A percentile compares a stretch with the other conserved stretches of the same genome.
Conservation (phyloP, 495 filamentous ascomycete genomes). For the Xylaria scruposa region DNA sequence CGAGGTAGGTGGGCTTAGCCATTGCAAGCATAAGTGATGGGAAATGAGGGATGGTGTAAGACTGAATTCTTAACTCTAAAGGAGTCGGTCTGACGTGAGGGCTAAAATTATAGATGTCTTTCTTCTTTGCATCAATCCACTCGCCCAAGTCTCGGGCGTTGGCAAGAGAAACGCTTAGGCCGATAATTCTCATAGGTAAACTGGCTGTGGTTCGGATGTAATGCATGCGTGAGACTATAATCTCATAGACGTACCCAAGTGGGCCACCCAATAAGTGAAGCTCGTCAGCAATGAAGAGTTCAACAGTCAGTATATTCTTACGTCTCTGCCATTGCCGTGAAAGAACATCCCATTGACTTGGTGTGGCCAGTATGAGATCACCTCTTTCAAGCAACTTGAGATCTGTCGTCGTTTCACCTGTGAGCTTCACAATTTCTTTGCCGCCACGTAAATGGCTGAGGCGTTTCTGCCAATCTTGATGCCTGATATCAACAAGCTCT, state of each 20-base stretch:
- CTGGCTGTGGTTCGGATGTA: constrained; percentile 91
- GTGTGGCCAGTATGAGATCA: constrained; percentile 92
- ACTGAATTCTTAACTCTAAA: constrained; percentile 93
- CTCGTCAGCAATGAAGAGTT: constrained; percentile 95
- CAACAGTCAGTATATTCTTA: constrained; percentile 90
- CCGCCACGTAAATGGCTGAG: constrained; percentile 76
- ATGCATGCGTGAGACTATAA: constrained; percentile 96
- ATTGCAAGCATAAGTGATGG: constrained; percentile 98
- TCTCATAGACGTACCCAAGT: constrained; percentile 90
- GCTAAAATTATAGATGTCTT: constrained; percentile 98
- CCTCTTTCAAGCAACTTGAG: constrained; percentile 86
- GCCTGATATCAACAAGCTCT: constrained; percentile 81
- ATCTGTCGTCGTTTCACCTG: constrained; percentile 90
- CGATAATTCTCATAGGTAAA: constrained; percentile 83
- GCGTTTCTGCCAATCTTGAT: constrained; percentile 83
- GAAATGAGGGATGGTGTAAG: constrained; percentile 94
- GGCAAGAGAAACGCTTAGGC: constrained; percentile 88
- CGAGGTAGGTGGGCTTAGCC: constrained; percentile 89
- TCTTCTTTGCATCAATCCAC: constrained; percentile 99
- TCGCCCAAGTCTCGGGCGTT: constrained; percentile 95
- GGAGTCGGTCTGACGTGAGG: constrained; percentile 86
- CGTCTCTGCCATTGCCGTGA: constrained; percentile 95
- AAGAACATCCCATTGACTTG: constrained; percentile 92
- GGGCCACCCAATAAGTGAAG: constrained; percentile 94
- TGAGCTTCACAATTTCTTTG: constrained; percentile 92